Evolutionary conservation across 2,329 filamentous ascomycete species (phyloP).

Genomic region (Aspergillus transmontanensis): DNA sequence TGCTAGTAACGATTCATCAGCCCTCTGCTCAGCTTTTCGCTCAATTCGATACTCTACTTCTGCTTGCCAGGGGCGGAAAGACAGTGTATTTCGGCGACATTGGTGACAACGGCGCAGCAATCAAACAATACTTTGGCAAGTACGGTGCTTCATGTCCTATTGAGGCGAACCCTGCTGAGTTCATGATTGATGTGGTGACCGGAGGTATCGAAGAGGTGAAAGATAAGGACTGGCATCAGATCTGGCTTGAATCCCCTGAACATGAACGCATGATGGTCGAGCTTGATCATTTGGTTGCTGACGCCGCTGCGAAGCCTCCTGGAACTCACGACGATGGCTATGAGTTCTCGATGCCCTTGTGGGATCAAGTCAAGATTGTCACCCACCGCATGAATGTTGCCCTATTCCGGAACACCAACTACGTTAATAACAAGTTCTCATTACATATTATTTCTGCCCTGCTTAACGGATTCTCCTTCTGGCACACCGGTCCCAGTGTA

Average conservation of each 20-base stretch:
- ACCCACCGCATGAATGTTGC: conserved; percentile 68
- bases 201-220: conserved; percentile 48
- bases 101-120: conserved; percentile 64
- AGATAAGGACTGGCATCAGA: conserved; percentile 68
- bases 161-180: conserved; percentile 63
- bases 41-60: conserved; percentile 70
- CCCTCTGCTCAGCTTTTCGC: conserved; percentile 67
- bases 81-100: conserved; percentile 71
- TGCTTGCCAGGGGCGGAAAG: conserved; percentile 66
- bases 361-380: conserved; percentile 65
- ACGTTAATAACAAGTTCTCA: conserved; percentile 65
- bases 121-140: conserved; percentile 67
- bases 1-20: conserved; percentile 72
- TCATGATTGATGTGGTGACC: conserved; percentile 54
- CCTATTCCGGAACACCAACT: conserved; percentile 68
- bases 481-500: conserved; percentile 64
- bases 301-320: conserved; percentile 45
- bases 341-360: conserved; percentile 68
- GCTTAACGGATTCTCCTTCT: conserved; percentile 63
- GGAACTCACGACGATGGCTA: conserved; percentile 46
- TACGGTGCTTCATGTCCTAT: conserved; percentile 66
- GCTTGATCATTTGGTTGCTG: conserved; percentile 63
- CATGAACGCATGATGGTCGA: conserved; percentile 60
- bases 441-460: conserved; percentile 55
- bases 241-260: conserved; percentile 68